These are phyloP conservation scores for Termitomyces sp. DNA, from an alignment of 768 basidiomycete species.

Conservation along the genomic window DNA sequence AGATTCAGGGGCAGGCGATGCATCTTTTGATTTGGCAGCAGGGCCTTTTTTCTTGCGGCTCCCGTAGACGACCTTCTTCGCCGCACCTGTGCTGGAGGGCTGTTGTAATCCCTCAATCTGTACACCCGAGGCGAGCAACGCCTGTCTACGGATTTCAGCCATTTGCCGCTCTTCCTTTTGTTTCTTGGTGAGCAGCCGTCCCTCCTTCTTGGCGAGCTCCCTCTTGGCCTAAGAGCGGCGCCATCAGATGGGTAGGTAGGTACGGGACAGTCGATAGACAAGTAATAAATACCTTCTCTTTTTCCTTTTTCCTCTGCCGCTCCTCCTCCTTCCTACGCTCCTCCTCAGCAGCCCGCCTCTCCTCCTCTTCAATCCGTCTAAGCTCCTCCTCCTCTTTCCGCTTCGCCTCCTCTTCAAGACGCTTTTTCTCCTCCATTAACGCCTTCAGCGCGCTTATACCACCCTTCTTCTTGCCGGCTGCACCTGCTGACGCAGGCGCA, in stretches of 20 bases:
- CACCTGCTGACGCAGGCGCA: constrained; percentile 30
- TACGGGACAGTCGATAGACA: not conserved
- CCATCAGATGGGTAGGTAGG: not conserved
- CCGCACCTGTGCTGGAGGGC: constrained; percentile 33
- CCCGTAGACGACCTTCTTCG: constrained; percentile 81
- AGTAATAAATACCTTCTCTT: constrained; percentile 61
- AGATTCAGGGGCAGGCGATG: constrained; percentile 52
- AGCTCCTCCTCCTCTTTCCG: constrained; percentile 73
- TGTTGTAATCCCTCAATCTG: constrained; percentile 88
- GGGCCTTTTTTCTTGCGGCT: constrained; percentile 78
- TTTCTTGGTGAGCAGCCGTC: constrained; percentile 92
- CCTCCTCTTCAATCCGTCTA: constrained; percentile 85
- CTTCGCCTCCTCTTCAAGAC: constrained; percentile 80
- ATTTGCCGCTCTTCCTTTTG: constrained; percentile 92
- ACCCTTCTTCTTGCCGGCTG: constrained; percentile 64
- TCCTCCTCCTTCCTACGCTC: constrained; percentile 75
- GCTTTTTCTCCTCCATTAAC: constrained; percentile 89
- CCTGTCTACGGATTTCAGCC: constrained; percentile 88
- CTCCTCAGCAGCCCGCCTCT: constrained; percentile 74
- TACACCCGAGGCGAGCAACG: constrained; percentile 84
- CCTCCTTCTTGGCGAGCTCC: constrained; percentile 91
- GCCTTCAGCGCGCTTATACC: constrained; percentile 84
- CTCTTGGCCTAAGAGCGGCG: constrained; percentile 66
- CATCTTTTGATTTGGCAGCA: constrained; percentile 45
- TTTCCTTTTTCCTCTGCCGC: constrained; percentile 81